Base-by-base conservation (phyloP, 164 flowering plant species). In the Taxillus chinensis region DNA sequence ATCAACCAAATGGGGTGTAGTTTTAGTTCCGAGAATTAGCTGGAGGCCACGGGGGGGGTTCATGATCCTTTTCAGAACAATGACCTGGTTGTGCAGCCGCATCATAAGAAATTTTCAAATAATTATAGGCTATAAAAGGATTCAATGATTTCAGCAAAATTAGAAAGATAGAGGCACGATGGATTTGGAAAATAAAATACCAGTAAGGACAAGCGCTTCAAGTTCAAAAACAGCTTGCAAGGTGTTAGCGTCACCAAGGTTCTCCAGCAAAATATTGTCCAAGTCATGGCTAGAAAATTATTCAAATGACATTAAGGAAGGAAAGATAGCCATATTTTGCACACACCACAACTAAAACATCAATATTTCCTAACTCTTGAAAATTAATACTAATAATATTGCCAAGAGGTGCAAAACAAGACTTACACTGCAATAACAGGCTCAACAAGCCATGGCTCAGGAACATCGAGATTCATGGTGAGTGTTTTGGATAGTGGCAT, bases 391-490 rank as follows among this genome's bases (percentile, higher is more conserved):
- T 14, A 37, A 59, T 50, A 58, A 9, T 7, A 56, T 7, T 10
- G 37, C 27, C 52, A 27, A 6, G 39, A 43, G 8, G 52, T 60
- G 40, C 13, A 17, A 16, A 46, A 59, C 51, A 68, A 71, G 60
- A 73, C 92, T 62, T 87, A 90, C 99, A 93, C 74, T 46, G 99
- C 97, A 89, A 90, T 66, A 55, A 89, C 83, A 60, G 99, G 93
- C 78, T 93, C 96, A 70, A 93, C 87, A 71, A 93, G 97, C 99
- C 99, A 93, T 61, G 99, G 95, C 73, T 93, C 99, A 45, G 99
- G 99, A 70, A 93, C 99, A 79, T 93, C 99, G 66, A 93, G 92
- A 80, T 93, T 90, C 99, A 93, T 93, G 60, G 99, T 93, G 52
- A 93, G 91, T 10, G 99, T 93, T 76, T 93, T 93, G 60, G 99